Base-by-base conservation (phyloP, 805 yeast species). In the Cyberlindnera galapagoensis region DNA sequence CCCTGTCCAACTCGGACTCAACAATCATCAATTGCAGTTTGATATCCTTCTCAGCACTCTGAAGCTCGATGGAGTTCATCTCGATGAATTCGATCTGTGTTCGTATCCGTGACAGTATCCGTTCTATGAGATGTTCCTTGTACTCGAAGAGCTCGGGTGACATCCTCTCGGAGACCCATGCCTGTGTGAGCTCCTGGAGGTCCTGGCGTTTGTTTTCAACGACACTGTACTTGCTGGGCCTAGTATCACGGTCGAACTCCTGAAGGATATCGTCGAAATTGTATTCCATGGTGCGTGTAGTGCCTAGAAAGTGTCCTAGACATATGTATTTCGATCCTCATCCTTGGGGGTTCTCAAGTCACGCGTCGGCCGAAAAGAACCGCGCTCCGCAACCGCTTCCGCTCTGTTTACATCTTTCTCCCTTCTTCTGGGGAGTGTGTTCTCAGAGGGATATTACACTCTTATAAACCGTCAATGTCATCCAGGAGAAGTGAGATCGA, bases 1-100 rank as follows among this genome's bases (percentile, higher is more conserved):
- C 72, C 35, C 98, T 63, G 47, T 92, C 97, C 16, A 92, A 68
- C 46, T 92, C 97, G 10, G 94, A 80, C 51, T 92, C 98, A 45
- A 90, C 78, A 16, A 94, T 73, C 62, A 92, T 74, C 28, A 88
- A 63, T 36, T 83, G 80, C 36, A 90, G 58, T 50, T 88, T 88
- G 56, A 78, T 76, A 40, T 80, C 84, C 32, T 60, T 65, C 36
- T 76, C 77, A 26, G 67, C 64, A 30, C 73, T 74, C 32, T 81
- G 83, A 23, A 81, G 62, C 34, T 82, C 88, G 49, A 85, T 77
- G 7, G 94, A 80, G 44, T 85, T 83, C 31, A 75, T 66, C 46
- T 82, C 90, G 23, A 90, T 76, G 34, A 71, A 69, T 43, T 82
- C 94, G 35, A 86, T 75, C 55, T 85, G 88, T 28, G 63, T 63